A percentile compares a stretch with the other conserved stretches of the same genome.
These are phyloP conservation scores for Aspergillus latus DNA, from an alignment of 2,329 filamentous ascomycete species.

Conservation along the genomic window DNA sequence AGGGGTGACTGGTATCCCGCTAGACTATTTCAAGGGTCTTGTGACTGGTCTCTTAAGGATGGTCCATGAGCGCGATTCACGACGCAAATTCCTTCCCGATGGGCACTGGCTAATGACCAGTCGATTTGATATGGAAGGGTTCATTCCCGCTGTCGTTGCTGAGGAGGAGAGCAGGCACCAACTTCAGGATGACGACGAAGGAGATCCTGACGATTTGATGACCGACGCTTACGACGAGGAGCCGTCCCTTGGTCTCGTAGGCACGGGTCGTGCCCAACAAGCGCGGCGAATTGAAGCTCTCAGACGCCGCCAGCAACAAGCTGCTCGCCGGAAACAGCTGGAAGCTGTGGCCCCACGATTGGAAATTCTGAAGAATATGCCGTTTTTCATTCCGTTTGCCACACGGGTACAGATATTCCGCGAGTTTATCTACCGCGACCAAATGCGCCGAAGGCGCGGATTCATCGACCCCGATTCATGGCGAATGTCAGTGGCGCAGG, in stretches of 20 bases:
- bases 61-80: conserved; percentile 89
- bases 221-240: conserved; percentile 37
- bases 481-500: conserved; percentile 61
- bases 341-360: conserved; percentile 81
- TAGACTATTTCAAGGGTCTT: conserved; percentile 75
- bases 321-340: conserved; percentile 68
- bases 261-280: conserved; percentile 62
- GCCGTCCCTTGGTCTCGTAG: conserved; percentile 47
- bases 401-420: conserved; percentile 90
- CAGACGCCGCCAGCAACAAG: conserved; percentile 64
- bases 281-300: conserved; percentile 63
- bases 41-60: conserved; percentile 79
- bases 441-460: conserved; percentile 67
- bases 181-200: conserved; percentile 63
- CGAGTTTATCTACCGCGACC: conserved; percentile 85
- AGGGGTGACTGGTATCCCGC: conserved; percentile 68
- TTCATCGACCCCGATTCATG: conserved; percentile 71
- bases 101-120: conserved; percentile 94
- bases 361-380: conserved; percentile 92
- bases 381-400: conserved; percentile 91
- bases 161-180: conserved; percentile 79
- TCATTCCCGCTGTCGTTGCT: conserved; percentile 79
- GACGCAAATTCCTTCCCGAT: conserved; percentile 77
- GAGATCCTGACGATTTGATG: conserved; percentile 49
- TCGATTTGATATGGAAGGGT: conserved; percentile 81